Percentiles rank a stretch among this genome's conserved stretches.
Evolutionary conservation across 108 stramenopile species (phyloP).

Genomic region (Skeletonema potamos): DNA sequence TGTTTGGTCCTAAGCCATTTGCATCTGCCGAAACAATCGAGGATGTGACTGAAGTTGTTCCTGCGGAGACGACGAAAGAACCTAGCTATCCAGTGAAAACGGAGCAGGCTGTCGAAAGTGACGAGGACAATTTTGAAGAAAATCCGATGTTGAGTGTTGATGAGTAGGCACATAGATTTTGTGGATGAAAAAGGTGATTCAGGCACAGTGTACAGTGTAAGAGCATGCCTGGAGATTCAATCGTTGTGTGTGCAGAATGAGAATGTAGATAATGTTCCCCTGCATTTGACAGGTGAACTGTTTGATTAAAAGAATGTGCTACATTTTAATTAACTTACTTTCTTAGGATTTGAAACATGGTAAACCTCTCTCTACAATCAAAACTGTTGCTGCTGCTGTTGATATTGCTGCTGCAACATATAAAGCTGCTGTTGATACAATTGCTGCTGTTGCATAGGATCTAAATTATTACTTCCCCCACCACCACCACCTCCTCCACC

Average conservation of each 20-base stretch:
- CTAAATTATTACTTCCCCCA: not conserved
- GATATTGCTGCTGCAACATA: slow-evolving; percentile 30
- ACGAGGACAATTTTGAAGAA: not conserved
- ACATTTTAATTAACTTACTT: not conserved
- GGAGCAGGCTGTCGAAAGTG: not conserved
- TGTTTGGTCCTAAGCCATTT: slow-evolving; percentile 63
- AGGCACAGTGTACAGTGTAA: no score
- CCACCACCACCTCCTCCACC: no score
- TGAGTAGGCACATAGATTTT: no score
- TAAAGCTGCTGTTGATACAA: slow-evolving; percentile 13
- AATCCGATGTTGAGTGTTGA: not conserved
- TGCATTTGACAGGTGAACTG: no score
- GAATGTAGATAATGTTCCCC: no score
- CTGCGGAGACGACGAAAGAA: slow-evolving; percentile 5
- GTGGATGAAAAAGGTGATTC: no score
- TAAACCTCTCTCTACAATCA: not conserved
- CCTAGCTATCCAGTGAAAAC: not conserved
- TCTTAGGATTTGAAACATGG: not conserved
- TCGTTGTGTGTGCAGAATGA: no score
- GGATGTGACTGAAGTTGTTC: not conserved
- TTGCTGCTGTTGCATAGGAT: not conserved
- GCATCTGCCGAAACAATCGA: slow-evolving; percentile 40
- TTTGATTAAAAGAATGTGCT: no score
- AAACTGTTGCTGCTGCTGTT: not conserved
- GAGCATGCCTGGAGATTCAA: no score